Conservation (phyloP, 208 protist genomes). For the Phytomonas sp. region DNA sequence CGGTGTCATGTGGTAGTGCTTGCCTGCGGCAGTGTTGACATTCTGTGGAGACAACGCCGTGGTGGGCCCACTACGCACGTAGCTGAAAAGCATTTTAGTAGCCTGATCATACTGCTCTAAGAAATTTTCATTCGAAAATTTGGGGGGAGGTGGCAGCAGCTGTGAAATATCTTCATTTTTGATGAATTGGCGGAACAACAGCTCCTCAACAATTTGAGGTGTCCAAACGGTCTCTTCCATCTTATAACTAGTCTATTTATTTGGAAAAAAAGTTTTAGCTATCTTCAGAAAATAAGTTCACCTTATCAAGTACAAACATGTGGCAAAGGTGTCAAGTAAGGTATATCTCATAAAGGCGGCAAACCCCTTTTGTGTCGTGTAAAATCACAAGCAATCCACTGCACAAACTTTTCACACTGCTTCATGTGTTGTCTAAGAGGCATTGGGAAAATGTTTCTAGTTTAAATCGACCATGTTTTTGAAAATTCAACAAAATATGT, state of each 20-base stretch:
- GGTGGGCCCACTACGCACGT: conserved; percentile 77
- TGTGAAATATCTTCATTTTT: conserved; percentile 76
- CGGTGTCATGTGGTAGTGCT: conserved; percentile 21
- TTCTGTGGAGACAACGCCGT: conserved; percentile 67
- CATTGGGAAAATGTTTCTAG: no score
- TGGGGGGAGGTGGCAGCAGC: conserved; percentile 53
- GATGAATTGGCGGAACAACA: conserved; percentile 84
- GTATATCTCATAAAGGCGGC: no score
- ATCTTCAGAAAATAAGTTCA: background rate
- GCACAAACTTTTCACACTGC: no score
- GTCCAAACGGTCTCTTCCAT: conserved; percentile 53
- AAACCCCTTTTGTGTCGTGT: no score
- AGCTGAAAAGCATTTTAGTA: conserved; percentile 71
- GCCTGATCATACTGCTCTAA: conserved; percentile 68
- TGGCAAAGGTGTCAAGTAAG: background rate
- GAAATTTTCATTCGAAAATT: conserved; percentile 38
- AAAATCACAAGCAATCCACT: no score
- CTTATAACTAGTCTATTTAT: background rate
- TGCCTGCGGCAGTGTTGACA: conserved; percentile 47
- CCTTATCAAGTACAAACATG: background rate
- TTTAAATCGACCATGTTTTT: no score
- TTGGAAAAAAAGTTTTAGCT: background rate
- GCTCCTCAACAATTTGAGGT: conserved; percentile 69
- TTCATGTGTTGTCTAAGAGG: no score
- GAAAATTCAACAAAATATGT: no score